Conservation (phyloP, 192 early-diverging fungal species). For the Coemansia sp. region DNA sequence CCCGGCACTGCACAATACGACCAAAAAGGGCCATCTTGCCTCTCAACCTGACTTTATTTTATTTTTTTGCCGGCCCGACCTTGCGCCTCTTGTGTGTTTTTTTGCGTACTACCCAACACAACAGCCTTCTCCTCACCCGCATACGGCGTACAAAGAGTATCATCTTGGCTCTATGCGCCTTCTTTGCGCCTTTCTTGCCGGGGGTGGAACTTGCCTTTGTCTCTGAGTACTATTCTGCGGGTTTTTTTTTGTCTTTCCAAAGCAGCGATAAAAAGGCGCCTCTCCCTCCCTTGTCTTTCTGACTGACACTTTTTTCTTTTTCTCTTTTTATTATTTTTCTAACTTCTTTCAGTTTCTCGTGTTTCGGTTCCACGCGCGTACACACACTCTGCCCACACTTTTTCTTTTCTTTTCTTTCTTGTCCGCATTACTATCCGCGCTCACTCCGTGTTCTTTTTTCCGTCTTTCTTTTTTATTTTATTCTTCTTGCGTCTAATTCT, state of each 20-base stretch:
- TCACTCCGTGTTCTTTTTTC: conserved; percentile 7
- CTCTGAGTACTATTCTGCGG: background rate
- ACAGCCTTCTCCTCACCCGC: conserved; percentile 2
- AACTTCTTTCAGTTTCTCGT: conserved; percentile 5
- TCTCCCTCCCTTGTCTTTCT: conserved; percentile 6
- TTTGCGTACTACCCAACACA: background rate
- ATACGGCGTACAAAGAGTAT: conserved; percentile 2
- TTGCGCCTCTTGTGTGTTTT: background rate
- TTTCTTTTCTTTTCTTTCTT: conserved; percentile 16
- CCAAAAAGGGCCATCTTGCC: background rate
- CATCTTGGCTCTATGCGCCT: conserved; percentile 1
- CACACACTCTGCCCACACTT: conserved; percentile 4
- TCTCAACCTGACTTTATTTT: background rate
- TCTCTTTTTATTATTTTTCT: conserved; percentile 6
- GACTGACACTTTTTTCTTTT: conserved; percentile 7
- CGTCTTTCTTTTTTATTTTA: conserved; percentile 9
- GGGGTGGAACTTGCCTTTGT: conserved; percentile 3
- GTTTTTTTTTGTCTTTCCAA: conserved; percentile 3
- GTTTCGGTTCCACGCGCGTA: conserved; percentile 40
- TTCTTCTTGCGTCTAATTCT: conserved; percentile 13
- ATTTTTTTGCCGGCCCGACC: background rate
- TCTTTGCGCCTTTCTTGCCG: background rate
- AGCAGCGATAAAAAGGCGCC: background rate
- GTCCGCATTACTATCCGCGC: conserved; percentile 6
- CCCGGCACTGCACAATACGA: background rate